Percentiles rank a stretch among this genome's conserved stretches.
phyloP scores from a whole-genome alignment of 129 eudicot genomes.

The Lactuca saligna region DNA sequence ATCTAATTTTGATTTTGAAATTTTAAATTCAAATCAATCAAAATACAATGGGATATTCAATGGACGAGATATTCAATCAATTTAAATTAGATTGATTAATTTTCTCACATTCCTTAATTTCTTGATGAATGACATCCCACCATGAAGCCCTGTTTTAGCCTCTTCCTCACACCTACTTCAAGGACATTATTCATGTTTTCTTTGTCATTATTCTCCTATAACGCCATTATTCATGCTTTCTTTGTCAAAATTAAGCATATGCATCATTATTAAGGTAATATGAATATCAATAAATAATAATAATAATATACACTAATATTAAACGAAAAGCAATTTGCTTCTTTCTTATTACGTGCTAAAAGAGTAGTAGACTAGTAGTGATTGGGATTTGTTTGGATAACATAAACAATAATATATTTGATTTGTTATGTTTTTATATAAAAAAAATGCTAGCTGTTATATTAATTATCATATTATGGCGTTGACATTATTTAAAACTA shows the following conservation, averaged over 20 bases:
- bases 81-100: no score
- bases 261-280: no score
- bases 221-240: not conserved
- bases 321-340: not conserved
- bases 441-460: conserved; percentile 8
- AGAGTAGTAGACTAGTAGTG: not conserved
- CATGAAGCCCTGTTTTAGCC: no score
- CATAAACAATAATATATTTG: conserved; percentile 27
- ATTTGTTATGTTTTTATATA: conserved; percentile 16
- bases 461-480: not conserved
- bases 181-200: not conserved
- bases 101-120: no score
- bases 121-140: no score
- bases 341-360: conserved; percentile 13
- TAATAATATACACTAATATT: no score
- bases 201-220: no score
- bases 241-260: not conserved
- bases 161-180: not conserved
- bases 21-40: no score
- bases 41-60: no score
- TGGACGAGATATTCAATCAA: no score
- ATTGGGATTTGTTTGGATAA: conserved; percentile 23
- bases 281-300: no score
- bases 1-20: no score
- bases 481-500: conserved; percentile 20